phyloP scores from a whole-genome alignment of 805 yeast species.

The Kodamaea jinghongensis region DNA sequence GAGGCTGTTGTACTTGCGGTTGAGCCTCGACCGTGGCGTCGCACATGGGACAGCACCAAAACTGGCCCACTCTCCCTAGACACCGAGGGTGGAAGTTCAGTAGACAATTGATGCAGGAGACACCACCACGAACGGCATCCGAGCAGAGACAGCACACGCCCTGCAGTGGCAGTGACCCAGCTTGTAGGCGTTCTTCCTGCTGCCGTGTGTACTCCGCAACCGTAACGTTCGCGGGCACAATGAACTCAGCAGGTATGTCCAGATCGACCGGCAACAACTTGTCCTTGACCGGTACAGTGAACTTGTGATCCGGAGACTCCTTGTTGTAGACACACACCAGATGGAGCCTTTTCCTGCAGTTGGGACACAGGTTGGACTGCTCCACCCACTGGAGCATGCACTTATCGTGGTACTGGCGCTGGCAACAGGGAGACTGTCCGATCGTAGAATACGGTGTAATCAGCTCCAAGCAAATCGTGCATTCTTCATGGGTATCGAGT shows the following conservation, averaged over 20 bases:
- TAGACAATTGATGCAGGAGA: conserved; percentile 4
- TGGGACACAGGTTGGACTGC: conserved; percentile 59
- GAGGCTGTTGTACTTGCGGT: background rate
- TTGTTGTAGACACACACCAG: conserved; percentile 30
- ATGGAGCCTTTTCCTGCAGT: conserved; percentile 51
- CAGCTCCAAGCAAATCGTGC: conserved; percentile 59
- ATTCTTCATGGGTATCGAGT: conserved; percentile 26
- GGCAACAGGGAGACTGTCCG: conserved; percentile 13
- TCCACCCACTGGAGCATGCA: conserved; percentile 60
- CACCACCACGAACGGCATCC: conserved; percentile 2
- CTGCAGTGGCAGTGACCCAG: too few relatives aligned
- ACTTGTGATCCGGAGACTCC: conserved; percentile 10
- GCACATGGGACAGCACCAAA: conserved; percentile 54
- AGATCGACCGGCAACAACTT: conserved; percentile 20
- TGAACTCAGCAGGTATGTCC: conserved; percentile 8
- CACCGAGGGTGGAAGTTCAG: conserved; percentile 6
- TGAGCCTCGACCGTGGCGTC: conserved; percentile 37
- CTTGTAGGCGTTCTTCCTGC: background rate
- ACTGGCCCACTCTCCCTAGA: conserved; percentile 6
- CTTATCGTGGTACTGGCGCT: conserved; percentile 45
- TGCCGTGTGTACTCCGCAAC: background rate
- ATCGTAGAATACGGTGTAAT: conserved; percentile 7
- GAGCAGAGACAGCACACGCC: conserved; percentile 7
- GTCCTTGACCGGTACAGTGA: conserved; percentile 25
- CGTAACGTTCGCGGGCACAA: conserved; percentile 6